phyloP scores from a whole-genome alignment of 805 yeast genomes.

The Candida sonorensis region DNA sequence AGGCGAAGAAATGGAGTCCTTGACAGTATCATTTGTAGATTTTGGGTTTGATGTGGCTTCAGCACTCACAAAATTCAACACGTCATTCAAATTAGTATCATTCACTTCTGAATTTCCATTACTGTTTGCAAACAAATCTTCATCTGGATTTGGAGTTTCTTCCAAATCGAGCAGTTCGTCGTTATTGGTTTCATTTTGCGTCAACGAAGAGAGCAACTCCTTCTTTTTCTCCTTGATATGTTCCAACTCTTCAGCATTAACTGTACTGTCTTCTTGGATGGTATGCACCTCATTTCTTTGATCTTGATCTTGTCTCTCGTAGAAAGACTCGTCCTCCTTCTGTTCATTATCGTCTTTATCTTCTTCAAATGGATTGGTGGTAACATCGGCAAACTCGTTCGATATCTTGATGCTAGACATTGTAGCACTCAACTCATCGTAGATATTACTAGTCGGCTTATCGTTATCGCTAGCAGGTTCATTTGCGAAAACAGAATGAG shows the following conservation, averaged over 20 bases:
- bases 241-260: slow-evolving; percentile 8
- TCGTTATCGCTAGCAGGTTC: no score
- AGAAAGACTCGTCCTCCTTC: slow-evolving; percentile 4
- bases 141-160: slow-evolving; percentile 14
- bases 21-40: slow-evolving; percentile 1
- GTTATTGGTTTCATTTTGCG: slow-evolving; percentile 28
- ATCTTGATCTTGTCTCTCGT: no score
- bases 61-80: slow-evolving; percentile 11
- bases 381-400: no score
- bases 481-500: no score
- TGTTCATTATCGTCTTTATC: slow-evolving; percentile 6
- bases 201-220: slow-evolving; percentile 35
- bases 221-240: slow-evolving; percentile 28
- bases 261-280: neutral
- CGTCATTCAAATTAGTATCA: slow-evolving; percentile 17
- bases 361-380: neutral
- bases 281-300: no score
- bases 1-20: slow-evolving; percentile 26
- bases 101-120: slow-evolving; percentile 4
- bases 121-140: slow-evolving; percentile 9
- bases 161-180: slow-evolving; percentile 3
- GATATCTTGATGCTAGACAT: slow-evolving; percentile 14
- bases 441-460: no score
- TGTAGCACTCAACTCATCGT: slow-evolving; percentile 13
- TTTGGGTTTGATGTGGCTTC: slow-evolving; percentile 2